Evolutionary conservation across 768 basidiomycete genomes (phyloP).

Genomic region (Myochromella boudieri): DNA sequence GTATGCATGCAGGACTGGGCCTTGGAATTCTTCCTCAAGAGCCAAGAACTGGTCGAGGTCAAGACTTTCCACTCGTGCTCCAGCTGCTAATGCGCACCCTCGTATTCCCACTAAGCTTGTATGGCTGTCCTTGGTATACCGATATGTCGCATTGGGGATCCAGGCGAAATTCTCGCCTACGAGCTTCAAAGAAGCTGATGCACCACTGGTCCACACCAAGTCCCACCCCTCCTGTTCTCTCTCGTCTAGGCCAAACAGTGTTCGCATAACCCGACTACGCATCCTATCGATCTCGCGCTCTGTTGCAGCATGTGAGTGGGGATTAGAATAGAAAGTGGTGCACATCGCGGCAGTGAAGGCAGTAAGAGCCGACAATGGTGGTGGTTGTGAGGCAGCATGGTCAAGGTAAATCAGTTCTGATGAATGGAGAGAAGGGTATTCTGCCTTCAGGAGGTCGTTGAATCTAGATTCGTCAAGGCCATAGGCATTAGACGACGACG

Average conservation of each 20-base stretch:
- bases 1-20: constrained; percentile 10
- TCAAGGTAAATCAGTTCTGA: constrained; percentile 16
- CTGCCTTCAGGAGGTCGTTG: constrained; percentile 6
- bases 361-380: constrained; percentile 12
- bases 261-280: constrained; percentile 12
- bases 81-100: constrained; percentile 13
- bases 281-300: constrained; percentile 10
- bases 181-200: constrained; percentile 12
- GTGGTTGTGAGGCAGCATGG: constrained; percentile 17
- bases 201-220: constrained; percentile 17
- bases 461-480: constrained; percentile 11
- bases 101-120: constrained; percentile 17
- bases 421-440: constrained; percentile 13
- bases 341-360: constrained; percentile 6
- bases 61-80: constrained; percentile 14
- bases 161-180: constrained; percentile 14
- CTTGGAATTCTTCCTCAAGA: neutral
- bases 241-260: constrained; percentile 10
- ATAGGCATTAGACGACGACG: too few relatives aligned
- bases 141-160: constrained; percentile 5
- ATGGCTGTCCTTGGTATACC: constrained; percentile 15
- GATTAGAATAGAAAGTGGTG: constrained; percentile 11
- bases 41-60: constrained; percentile 10
- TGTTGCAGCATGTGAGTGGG: constrained; percentile 14
- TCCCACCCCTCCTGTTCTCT: constrained; percentile 15